Conservation (phyloP, 2,329 filamentous ascomycete genomes). For the Colletotrichum agaves region DNA sequence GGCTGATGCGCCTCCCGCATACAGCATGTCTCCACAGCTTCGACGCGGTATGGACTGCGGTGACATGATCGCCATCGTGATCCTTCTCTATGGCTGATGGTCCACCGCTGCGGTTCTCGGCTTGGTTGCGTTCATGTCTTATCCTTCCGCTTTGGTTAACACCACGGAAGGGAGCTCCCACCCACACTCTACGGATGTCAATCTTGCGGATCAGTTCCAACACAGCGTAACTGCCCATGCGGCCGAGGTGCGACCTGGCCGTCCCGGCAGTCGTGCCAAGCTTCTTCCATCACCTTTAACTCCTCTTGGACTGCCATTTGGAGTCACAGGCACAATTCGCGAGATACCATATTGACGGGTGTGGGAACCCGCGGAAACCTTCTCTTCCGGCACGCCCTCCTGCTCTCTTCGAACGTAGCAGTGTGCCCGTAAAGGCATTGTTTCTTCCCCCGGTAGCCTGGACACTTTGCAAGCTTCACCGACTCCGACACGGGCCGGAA, state of each 20-base stretch:
- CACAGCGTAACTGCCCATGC: constrained; percentile 25
- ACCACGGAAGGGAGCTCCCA: neutral
- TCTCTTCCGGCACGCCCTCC: neutral
- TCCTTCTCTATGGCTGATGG: neutral
- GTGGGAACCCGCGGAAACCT: neutral
- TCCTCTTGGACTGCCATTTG: constrained; percentile 6
- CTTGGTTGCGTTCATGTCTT: constrained; percentile 8
- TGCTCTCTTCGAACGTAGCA: neutral
- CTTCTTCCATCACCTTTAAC: constrained; percentile 29
- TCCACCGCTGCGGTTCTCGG: constrained; percentile 8
- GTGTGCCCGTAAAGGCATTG: neutral
- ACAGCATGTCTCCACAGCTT: neutral
- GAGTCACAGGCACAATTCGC: neutral
- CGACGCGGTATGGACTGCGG: neutral
- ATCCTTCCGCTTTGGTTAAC: neutral
- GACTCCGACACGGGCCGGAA: neutral
- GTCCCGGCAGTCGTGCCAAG: constrained; percentile 32
- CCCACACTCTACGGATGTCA: neutral
- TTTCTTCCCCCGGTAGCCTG: neutral
- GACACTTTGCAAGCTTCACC: neutral
- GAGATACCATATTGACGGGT: neutral
- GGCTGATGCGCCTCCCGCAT: neutral
- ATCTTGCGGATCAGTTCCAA: constrained; percentile 8
- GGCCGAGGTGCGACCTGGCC: constrained; percentile 32
- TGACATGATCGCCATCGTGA: constrained; percentile 17